Evolutionary conservation across 176 grass and related monocot genomes (phyloP).

Genomic region (Leersia perrieri): DNA sequence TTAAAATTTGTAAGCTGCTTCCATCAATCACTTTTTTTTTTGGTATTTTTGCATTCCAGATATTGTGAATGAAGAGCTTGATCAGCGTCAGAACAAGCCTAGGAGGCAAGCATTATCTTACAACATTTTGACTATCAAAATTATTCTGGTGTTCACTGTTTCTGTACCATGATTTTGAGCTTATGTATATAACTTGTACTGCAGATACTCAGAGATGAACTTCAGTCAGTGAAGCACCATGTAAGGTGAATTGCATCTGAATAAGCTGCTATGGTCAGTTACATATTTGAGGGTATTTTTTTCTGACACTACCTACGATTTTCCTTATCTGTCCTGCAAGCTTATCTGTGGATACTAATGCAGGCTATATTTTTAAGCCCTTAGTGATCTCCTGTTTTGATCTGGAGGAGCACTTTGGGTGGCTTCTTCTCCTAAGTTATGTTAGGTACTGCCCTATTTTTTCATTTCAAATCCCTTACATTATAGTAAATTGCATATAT

Average conservation of each 20-base stretch:
- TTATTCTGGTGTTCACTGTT: neutral
- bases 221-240: conserved; percentile 80
- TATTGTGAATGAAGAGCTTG: conserved; percentile 67
- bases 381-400: conserved; percentile 48
- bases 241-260: conserved; percentile 37
- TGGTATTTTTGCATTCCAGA: conserved; percentile 46
- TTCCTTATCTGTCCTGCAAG: conserved; percentile 25
- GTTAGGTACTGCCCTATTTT: conserved; percentile 40
- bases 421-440: conserved; percentile 45
- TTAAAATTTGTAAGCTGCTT: conserved; percentile 30
- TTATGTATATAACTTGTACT: conserved; percentile 34
- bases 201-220: conserved; percentile 99
- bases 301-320: conserved; percentile 8
- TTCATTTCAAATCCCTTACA: neutral
- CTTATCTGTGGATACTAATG: conserved; percentile 36
- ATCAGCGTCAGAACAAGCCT: conserved; percentile 93
- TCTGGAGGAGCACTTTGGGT: conserved; percentile 58
- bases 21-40: conserved; percentile 19
- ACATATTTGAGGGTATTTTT: conserved; percentile 7
- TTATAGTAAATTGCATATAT: neutral
- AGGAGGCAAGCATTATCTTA: conserved; percentile 55
- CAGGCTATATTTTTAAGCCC: conserved; percentile 45
- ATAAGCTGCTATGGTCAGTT: conserved; percentile 50
- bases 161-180: neutral
- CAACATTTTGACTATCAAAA: conserved; percentile 2